Conservation (phyloP, 352 stramenopile genomes). For the Peronospora belbahrii region DNA sequence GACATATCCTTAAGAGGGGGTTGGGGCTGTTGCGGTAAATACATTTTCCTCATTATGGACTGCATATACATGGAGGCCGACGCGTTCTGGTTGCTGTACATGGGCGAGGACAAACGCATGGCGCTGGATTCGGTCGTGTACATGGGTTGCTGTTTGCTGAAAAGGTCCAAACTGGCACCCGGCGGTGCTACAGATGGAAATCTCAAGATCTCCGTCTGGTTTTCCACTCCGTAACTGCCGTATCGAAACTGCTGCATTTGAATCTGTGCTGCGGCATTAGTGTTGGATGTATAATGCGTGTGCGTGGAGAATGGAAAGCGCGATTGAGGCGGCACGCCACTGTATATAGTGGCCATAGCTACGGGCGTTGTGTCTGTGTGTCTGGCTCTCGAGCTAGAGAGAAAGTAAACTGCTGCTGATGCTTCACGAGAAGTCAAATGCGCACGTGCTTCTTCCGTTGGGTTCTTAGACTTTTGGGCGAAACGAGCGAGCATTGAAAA, state of each 20-base stretch:
- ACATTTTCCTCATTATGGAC: conserved; percentile 58
- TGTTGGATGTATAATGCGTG: conserved; percentile 59
- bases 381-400: too few relatives aligned
- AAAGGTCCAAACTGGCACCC: conserved; percentile 31
- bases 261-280: conserved; percentile 33
- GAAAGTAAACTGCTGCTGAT: background rate
- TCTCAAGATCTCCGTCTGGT: conserved; percentile 26
- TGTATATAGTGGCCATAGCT: conserved; percentile 65
- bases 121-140: conserved; percentile 20
- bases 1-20: conserved; percentile 30
- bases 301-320: conserved; percentile 55
- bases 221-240: conserved; percentile 35
- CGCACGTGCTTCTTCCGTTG: background rate
- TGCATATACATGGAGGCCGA: conserved; percentile 47
- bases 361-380: too few relatives aligned
- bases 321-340: conserved; percentile 40
- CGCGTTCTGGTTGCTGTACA: conserved; percentile 25
- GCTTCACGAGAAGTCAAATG: too few relatives aligned
- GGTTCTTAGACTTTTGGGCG: background rate
- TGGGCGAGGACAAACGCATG: conserved; percentile 18
- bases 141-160: conserved; percentile 28
- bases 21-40: conserved; percentile 46
- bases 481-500: too few relatives aligned
- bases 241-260: conserved; percentile 59
- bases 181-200: conserved; percentile 32